Conservation (phyloP, 192 early-diverging fungal species). For the Gamsiella multidivaricata region DNA sequence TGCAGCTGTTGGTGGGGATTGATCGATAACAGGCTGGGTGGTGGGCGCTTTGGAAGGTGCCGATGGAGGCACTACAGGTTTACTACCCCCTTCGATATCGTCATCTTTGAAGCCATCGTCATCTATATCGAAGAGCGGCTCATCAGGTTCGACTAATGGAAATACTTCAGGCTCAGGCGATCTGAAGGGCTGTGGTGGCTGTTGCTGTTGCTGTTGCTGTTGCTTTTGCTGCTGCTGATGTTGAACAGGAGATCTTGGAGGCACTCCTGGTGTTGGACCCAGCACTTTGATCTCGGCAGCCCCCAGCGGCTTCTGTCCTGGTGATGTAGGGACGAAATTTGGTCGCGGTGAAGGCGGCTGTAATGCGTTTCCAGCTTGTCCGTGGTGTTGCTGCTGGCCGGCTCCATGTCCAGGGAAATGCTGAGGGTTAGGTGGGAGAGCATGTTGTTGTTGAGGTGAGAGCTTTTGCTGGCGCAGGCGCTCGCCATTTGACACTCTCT, state of each 20-base stretch:
- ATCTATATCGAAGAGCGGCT: constrained; percentile 20
- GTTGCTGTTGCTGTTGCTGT: not conserved
- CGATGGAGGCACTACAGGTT: too few relatives aligned
- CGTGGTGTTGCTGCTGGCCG: constrained; percentile 19
- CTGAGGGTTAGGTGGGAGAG: constrained; percentile 3
- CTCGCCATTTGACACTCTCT: constrained; percentile 4
- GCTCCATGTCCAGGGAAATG: constrained; percentile 5
- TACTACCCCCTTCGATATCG: constrained; percentile 36
- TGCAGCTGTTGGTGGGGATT: constrained; percentile 8
- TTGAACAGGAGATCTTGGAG: not conserved
- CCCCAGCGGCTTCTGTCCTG: constrained; percentile 27
- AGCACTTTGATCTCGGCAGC: constrained; percentile 8
- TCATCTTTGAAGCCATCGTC: constrained; percentile 23
- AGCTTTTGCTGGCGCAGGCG: constrained; percentile 4
- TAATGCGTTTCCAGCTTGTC: constrained; percentile 3
- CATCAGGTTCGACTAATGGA: constrained; percentile 26
- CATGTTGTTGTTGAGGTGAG: constrained; percentile 21
- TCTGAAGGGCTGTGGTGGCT: not conserved
- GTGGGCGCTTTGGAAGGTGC: not conserved
- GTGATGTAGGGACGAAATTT: constrained; percentile 13
- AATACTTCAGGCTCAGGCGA: not conserved
- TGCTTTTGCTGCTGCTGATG: constrained; percentile 1
- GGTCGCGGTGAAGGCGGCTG: constrained; percentile 15
- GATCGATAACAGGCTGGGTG: not conserved
- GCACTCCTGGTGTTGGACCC: not conserved